These are phyloP conservation scores for Cucurbita maxima DNA, from an alignment of 306 rosid species.

Conservation along the genomic window DNA sequence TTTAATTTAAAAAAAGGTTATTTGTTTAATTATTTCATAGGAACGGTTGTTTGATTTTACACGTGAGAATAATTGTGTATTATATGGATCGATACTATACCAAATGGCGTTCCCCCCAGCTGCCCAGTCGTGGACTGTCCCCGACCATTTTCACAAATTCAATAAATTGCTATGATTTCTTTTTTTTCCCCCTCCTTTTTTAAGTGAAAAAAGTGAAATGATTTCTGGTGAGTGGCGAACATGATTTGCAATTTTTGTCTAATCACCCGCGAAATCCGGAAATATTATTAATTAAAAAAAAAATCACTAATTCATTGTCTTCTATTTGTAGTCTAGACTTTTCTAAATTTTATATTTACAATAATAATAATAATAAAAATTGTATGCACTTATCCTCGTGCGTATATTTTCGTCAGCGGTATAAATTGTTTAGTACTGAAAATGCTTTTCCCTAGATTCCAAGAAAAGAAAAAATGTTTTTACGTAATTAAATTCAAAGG, in stretches of 20 bases:
- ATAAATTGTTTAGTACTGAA: background rate
- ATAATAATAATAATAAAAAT: background rate
- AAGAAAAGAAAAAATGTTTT: background rate
- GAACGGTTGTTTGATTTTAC: background rate
- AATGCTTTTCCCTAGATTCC: no score
- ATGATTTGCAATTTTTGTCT: conserved; percentile 3
- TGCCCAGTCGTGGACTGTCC: background rate
- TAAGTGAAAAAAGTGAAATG: background rate
- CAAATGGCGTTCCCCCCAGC: background rate
- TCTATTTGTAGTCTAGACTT: background rate
- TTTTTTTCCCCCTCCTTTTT: background rate
- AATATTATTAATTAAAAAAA: background rate
- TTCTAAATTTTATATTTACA: background rate
- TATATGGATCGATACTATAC: background rate
- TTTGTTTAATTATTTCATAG: no score
- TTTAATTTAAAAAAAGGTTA: no score
- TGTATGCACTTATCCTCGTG: background rate
- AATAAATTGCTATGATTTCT: background rate
- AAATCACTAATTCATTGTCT: background rate
- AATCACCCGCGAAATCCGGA: background rate
- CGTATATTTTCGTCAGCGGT: background rate
- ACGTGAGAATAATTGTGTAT: background rate
- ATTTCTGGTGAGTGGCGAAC: background rate
- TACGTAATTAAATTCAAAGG: background rate
- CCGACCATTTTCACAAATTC: background rate